These are phyloP conservation scores for Wickerhamiella lipophila DNA, from an alignment of 805 yeast genomes.

Conservation along the genomic window DNA sequence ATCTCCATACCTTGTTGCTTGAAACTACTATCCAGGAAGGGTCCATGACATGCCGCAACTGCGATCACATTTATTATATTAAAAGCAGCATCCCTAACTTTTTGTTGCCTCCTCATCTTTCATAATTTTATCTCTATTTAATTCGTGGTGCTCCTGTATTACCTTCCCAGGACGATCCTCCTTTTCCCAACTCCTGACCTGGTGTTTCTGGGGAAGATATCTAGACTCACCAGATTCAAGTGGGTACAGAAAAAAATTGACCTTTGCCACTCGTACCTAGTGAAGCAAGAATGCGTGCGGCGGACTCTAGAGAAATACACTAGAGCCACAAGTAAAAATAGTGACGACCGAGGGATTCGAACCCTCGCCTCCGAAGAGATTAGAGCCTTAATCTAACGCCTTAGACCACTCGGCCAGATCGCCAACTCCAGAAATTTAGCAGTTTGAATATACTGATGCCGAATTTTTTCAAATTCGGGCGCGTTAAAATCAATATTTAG, in stretches of 20 bases:
- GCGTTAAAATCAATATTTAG: no score
- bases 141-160: background rate
- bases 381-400: constrained; percentile 27
- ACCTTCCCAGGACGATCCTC: no score
- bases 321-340: no score
- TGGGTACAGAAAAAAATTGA: no score
- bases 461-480: no score
- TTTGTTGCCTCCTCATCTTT: constrained; percentile 86
- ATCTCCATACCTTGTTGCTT: constrained; percentile 62
- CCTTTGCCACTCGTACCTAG: no score
- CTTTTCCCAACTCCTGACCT: no score
- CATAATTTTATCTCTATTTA: constrained; percentile 24
- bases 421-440: constrained; percentile 14
- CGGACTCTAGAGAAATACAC: no score
- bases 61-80: constrained; percentile 78
- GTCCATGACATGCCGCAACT: constrained; percentile 73
- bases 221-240: no score
- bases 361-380: constrained; percentile 28
- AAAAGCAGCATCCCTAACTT: constrained; percentile 92
- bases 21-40: constrained; percentile 86
- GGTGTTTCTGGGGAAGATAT: no score
- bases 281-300: no score
- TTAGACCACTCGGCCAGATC: constrained; percentile 28
- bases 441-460: no score
- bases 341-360: constrained; percentile 27